A percentile compares a stretch with the other conserved stretches of the same genome.
These are phyloP conservation scores for Grosmannia penicillata DNA, from an alignment of 2,329 filamentous ascomycete species.

Conservation along the genomic window DNA sequence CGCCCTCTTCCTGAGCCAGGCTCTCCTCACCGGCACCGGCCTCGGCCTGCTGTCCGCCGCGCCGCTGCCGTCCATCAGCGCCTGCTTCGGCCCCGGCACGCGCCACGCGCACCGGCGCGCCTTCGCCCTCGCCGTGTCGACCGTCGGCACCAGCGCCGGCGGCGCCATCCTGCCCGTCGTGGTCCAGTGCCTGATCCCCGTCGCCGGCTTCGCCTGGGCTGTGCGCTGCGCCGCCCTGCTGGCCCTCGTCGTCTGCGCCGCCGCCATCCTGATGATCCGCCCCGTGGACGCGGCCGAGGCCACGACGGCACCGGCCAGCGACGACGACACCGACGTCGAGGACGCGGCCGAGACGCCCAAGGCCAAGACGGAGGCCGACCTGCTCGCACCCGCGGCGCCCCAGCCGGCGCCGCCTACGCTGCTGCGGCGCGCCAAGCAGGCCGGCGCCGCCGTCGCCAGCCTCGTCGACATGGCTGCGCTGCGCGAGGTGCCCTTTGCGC, in stretches of 20 bases:
- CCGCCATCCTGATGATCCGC: conserved; percentile 26
- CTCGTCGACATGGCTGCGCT: conserved; percentile 18
- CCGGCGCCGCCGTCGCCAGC: conserved; percentile 4
- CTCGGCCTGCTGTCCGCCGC: conserved; percentile 39
- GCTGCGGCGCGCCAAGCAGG: conserved; percentile 16
- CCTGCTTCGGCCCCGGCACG: conserved; percentile 32
- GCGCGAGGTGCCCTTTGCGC: conserved; percentile 28
- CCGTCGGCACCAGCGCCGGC: conserved; percentile 45
- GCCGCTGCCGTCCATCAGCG: conserved; percentile 34
- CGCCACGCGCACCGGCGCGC: conserved; percentile 27
- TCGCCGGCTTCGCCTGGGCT: conserved; percentile 51
- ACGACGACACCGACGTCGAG: too few relatives aligned
- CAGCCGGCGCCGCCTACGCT: too few relatives aligned
- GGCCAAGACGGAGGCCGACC: too few relatives aligned
- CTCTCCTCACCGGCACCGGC: conserved; percentile 38
- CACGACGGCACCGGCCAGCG: too few relatives aligned
- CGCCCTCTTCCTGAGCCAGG: conserved; percentile 34
- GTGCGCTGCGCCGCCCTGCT: conserved; percentile 46
- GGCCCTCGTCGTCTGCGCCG: conserved; percentile 29
- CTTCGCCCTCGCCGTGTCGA: conserved; percentile 43
- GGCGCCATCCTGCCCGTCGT: conserved; percentile 48
- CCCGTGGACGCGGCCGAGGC: conserved; percentile 16
- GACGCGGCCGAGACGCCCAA: too few relatives aligned
- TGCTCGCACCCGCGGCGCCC: too few relatives aligned
- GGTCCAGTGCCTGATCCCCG: conserved; percentile 41